A percentile compares a stretch with the other conserved stretches of the same genome.
These are phyloP conservation scores for Colletotrichum noveboracense DNA, from an alignment of 2,329 filamentous ascomycete genomes.

Conservation along the genomic window DNA sequence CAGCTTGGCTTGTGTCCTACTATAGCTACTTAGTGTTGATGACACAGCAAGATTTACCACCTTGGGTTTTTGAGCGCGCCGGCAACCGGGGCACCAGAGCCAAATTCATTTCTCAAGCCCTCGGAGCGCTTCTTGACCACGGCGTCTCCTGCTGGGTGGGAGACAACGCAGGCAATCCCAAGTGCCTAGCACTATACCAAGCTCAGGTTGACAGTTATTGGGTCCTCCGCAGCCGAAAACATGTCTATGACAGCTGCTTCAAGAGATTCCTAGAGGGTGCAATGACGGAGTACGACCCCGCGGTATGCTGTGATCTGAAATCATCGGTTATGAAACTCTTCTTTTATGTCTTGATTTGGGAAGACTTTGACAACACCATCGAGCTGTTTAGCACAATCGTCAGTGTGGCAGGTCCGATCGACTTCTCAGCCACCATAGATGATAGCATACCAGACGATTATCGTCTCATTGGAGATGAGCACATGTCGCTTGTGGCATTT, in stretches of 20 bases:
- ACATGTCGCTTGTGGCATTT: rapidly evolving
- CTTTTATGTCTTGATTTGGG: rapidly evolving
- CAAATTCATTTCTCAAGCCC: neutral
- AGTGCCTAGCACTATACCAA: neutral
- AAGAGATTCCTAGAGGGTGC: neutral
- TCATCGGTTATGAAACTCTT: neutral
- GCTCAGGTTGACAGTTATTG: rapidly evolving
- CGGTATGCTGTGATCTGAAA: neutral
- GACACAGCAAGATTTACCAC: rapidly evolving
- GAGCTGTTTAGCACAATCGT: rapidly evolving
- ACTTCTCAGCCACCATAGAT: rapidly evolving
- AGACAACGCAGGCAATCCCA: rapidly evolving
- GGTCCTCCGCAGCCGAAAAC: too few species aligned
- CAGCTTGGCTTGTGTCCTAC: neutral
- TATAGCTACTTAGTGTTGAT: rapidly evolving
- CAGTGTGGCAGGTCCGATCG: neutral
- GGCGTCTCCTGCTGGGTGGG: neutral
- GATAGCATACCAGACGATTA: rapidly evolving
- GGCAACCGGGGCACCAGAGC: neutral
- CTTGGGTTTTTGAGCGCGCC: neutral
- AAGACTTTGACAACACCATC: neutral
- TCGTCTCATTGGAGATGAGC: neutral
- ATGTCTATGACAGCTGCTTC: neutral
- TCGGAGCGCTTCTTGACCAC: neutral
- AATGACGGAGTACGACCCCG: neutral